Evolutionary conservation across 768 basidiomycete genomes (phyloP).

Genomic region (Tricholoma terreum): DNA sequence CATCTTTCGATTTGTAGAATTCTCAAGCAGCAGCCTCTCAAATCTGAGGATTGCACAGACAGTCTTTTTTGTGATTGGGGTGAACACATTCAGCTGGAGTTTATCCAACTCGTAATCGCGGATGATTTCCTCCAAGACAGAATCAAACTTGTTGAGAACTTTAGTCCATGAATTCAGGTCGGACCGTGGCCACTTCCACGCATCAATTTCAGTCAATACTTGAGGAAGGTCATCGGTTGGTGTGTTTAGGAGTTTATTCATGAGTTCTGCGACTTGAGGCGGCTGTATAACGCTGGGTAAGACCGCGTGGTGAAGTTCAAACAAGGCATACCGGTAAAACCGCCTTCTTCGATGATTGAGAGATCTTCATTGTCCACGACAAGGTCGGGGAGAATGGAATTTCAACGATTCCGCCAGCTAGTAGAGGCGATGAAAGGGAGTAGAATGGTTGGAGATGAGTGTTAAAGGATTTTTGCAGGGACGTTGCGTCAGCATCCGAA

Average conservation of each 20-base stretch:
- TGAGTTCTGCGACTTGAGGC: conserved; percentile 77
- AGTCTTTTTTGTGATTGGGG: conserved; percentile 66
- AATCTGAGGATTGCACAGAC: conserved; percentile 85
- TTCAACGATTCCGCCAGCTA: conserved; percentile 9
- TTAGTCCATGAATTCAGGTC: conserved; percentile 97
- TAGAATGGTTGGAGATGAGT: conserved; percentile 8
- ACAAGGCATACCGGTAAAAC: conserved; percentile 63
- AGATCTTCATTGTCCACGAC: conserved; percentile 82
- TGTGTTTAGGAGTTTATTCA: conserved; percentile 63
- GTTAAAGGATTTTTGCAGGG: conserved; percentile 15
- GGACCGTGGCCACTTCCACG: conserved; percentile 94
- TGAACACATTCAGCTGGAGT: conserved; percentile 78
- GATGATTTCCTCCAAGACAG: conserved; percentile 79
- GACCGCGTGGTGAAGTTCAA: conserved; percentile 17
- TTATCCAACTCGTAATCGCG: conserved; percentile 83
- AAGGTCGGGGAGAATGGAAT: conserved; percentile 34
- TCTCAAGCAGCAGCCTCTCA: conserved; percentile 87
- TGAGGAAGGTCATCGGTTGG: conserved; percentile 69
- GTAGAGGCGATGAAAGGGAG: not conserved
- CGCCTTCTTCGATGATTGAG: conserved; percentile 80
- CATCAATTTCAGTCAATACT: conserved; percentile 64
- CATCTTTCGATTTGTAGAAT: conserved; percentile 96
- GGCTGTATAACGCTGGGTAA: conserved; percentile 44
- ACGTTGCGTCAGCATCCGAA: conserved; percentile 25
- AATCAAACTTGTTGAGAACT: conserved; percentile 94